Evolutionary conservation across 176 grass and related monocot genomes (phyloP), one percentile per base, ranked within the genome.

Genomic region (Tillandsia leiboldiana): DNA sequence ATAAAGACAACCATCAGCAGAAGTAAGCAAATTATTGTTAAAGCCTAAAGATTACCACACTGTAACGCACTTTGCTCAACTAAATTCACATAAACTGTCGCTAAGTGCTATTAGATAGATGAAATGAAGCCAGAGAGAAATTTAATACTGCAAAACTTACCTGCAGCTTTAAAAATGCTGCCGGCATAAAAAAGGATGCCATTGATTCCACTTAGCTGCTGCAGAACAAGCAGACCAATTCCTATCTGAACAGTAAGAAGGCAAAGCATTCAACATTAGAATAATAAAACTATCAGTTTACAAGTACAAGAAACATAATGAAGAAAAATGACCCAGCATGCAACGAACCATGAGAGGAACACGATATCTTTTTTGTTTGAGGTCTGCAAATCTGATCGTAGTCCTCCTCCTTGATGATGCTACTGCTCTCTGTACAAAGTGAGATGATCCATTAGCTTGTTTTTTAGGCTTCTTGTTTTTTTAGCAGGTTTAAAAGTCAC

Each of bases 141-240:
- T 11, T 17, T 20, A 13, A 18, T 23, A 18, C 2, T 29, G 51
- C 63, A 48, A 67, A 51, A 73, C 69, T 77, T 70, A 79, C 84
- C 89, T 71, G 89, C 87, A 72, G 89, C 54, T 90, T 86, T 99
- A 79, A 99, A 99, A 74, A 93, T 93, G 49, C 66, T 84, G 79
- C 89, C 76, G 9, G 94, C 89, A 83, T 93, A 93, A 51, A 93
- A 93, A 22, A 99, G 77, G 53, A 99, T 80, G 18, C 79, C 84
- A 8, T 99, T 93, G 74, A 99, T 93, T 70, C 94, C 94, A 65
- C 79, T 93, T 64, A 93, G 79, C 57, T 90, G 84, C 84, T 99
- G 94, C 26, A 99, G 67, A 48, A 92, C 87, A 59, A 93, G 94
- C 28, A 99, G 82, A 26, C 87, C 87, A 70, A 90, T 93, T 70